Percentiles rank a stretch among this genome's conserved stretches.
These are phyloP conservation scores for Ophiocordyceps camponoti-saundersi DNA, from an alignment of 2,329 filamentous ascomycete species.

Conservation along the genomic window DNA sequence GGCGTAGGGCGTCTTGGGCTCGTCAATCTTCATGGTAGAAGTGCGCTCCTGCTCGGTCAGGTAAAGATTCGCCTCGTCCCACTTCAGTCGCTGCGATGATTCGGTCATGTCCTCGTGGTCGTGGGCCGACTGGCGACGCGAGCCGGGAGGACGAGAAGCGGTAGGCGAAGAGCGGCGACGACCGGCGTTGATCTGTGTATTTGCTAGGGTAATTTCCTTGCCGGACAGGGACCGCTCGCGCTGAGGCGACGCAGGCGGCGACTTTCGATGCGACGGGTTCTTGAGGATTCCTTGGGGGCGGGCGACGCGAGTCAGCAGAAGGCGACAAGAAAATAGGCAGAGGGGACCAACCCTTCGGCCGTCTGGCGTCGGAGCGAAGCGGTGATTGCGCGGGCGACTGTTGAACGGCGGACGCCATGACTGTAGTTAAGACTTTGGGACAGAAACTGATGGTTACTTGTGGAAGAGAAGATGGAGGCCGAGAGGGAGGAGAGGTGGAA, in stretches of 20 bases:
- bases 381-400: conserved; percentile 23
- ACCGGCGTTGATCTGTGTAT: conserved; percentile 88
- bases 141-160: conserved; percentile 41
- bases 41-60: conserved; percentile 91
- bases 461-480: too few species aligned
- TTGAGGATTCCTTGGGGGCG: conserved; percentile 66
- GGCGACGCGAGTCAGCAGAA: neutral
- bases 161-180: conserved; percentile 71
- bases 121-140: conserved; percentile 54
- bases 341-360: conserved; percentile 24
- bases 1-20: conserved; percentile 95
- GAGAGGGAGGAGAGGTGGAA: neutral
- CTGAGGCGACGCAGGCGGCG: conserved; percentile 28
- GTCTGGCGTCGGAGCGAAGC: conserved; percentile 20
- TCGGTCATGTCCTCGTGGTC: conserved; percentile 24
- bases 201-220: conserved; percentile 83
- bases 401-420: conserved; percentile 23
- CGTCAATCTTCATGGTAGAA: conserved; percentile 96
- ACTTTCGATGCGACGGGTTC: conserved; percentile 53
- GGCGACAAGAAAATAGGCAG: neutral
- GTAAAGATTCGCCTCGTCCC: conserved; percentile 97
- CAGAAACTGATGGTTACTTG: neutral
- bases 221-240: conserved; percentile 34
- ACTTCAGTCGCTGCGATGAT: conserved; percentile 65
- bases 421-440: neutral